Percentiles rank a stretch among this genome's conserved stretches.
Conservation (phyloP, 768 basidiomycete species). For the Cyathus striatus region DNA sequence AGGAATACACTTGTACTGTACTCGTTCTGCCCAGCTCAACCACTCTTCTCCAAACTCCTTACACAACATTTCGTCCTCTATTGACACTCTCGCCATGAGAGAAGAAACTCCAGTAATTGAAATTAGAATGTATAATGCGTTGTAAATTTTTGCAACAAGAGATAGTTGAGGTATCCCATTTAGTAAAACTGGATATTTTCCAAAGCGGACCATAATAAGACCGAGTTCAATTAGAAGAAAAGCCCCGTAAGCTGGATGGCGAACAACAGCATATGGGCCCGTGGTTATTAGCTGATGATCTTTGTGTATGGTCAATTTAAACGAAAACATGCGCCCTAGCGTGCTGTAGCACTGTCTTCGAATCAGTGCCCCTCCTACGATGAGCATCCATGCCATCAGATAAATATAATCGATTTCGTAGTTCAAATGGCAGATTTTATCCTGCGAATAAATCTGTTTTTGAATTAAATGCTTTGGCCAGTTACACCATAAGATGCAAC, state of each 20-base stretch:
- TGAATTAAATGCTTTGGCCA: neutral
- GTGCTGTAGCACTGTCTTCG: constrained; percentile 28
- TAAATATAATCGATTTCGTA: neutral
- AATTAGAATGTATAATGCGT: neutral
- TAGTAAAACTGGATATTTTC: constrained; percentile 23
- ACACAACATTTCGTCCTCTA: neutral
- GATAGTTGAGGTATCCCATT: constrained; percentile 16
- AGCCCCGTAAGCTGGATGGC: constrained; percentile 26
- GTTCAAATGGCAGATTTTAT: neutral
- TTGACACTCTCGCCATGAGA: neutral
- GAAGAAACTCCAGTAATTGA: neutral
- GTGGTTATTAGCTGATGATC: constrained; percentile 18
- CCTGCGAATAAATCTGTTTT: neutral
- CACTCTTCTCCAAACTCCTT: constrained; percentile 20
- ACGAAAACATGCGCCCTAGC: constrained; percentile 32
- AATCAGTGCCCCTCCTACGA: constrained; percentile 20
- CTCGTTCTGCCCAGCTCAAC: constrained; percentile 20
- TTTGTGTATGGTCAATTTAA: constrained; percentile 24
- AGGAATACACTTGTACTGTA: constrained; percentile 26
- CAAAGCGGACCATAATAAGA: constrained; percentile 21
- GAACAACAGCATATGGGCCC: constrained; percentile 23
- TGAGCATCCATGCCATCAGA: constrained; percentile 16
- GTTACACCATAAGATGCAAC: neutral
- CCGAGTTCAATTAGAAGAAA: constrained; percentile 19
- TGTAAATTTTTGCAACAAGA: neutral